These are phyloP conservation scores for Venturia effusa DNA, from an alignment of 2,329 filamentous ascomycete species.

Conservation along the genomic window DNA sequence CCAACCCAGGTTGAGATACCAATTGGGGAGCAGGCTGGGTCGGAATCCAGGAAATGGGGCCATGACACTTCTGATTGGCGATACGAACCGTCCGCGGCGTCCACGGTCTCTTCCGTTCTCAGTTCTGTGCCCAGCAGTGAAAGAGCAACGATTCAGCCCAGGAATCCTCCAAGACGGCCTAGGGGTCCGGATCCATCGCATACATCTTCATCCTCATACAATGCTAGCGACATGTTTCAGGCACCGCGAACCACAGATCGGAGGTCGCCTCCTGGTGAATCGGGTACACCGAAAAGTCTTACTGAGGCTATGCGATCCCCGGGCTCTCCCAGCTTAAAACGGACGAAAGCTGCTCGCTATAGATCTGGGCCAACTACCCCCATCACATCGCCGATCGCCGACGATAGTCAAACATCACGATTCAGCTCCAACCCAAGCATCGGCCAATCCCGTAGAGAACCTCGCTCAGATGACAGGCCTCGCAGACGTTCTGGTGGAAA, in stretches of 20 bases:
- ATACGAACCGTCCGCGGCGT: constrained; percentile 3
- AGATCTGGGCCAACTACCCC: constrained; percentile 20
- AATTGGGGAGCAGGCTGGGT: constrained; percentile 45
- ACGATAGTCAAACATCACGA: neutral
- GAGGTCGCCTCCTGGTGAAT: neutral
- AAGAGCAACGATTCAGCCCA: neutral
- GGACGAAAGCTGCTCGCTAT: constrained; percentile 29
- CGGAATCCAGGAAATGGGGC: constrained; percentile 36
- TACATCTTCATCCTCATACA: constrained; percentile 1
- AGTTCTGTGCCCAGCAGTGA: constrained; percentile 15
- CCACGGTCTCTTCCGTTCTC: constrained; percentile 6
- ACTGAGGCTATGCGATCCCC: constrained; percentile 26
- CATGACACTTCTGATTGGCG: constrained; percentile 24
- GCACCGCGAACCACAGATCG: neutral
- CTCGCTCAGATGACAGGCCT: neutral
- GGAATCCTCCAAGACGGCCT: neutral
- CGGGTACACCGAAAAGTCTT: constrained; percentile 20
- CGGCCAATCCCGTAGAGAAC: neutral
- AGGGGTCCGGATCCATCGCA: neutral
- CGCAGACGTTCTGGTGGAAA: constrained; percentile 11
- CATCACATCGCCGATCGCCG: constrained; percentile 9
- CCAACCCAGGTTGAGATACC: constrained; percentile 48
- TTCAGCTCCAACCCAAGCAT: neutral
- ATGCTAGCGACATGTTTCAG: neutral
- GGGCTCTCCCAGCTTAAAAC: constrained; percentile 21